Percentiles rank a stretch among this genome's conserved stretches.
Conservation (phyloP, 495 filamentous ascomycete species). For the Neurospora hispaniola region DNA sequence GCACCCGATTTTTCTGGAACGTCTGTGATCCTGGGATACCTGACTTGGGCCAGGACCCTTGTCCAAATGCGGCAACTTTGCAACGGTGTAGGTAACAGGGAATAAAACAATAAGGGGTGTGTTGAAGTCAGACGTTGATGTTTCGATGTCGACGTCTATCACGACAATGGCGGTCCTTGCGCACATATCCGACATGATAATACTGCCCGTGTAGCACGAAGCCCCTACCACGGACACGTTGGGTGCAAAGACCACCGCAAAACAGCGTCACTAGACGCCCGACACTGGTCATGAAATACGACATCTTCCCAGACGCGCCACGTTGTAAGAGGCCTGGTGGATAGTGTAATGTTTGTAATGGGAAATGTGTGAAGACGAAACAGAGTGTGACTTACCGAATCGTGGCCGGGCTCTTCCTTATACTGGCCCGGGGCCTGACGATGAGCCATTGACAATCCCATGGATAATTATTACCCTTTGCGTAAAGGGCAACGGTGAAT, state of each 20-base stretch:
- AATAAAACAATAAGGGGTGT: neutral
- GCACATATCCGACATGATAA: neutral
- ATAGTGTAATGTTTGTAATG: neutral
- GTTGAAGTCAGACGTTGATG: neutral
- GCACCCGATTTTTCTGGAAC: slow-evolving; percentile 27
- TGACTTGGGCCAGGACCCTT: neutral
- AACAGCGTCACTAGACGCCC: neutral
- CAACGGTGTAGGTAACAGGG: neutral
- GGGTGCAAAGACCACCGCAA: neutral
- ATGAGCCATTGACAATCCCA: slow-evolving; percentile 32
- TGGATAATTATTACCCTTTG: slow-evolving; percentile 1
- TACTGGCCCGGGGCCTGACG: slow-evolving; percentile 30
- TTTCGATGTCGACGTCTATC: neutral
- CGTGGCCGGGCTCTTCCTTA: slow-evolving; percentile 26
- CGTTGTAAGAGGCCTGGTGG: neutral
- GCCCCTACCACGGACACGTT: neutral
- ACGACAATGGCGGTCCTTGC: neutral
- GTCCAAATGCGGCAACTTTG: neutral
- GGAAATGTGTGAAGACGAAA: neutral
- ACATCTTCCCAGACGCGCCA: neutral
- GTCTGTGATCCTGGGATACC: slow-evolving; percentile 17
- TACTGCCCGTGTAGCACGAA: neutral
- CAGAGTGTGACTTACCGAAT: slow-evolving; percentile 26
- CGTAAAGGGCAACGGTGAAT: neutral
- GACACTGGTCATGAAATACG: neutral